Evolutionary conservation across 2,329 filamentous ascomycete species (phyloP), one percentile per base, ranked within the genome.

Genomic region (Moelleriella libera): DNA sequence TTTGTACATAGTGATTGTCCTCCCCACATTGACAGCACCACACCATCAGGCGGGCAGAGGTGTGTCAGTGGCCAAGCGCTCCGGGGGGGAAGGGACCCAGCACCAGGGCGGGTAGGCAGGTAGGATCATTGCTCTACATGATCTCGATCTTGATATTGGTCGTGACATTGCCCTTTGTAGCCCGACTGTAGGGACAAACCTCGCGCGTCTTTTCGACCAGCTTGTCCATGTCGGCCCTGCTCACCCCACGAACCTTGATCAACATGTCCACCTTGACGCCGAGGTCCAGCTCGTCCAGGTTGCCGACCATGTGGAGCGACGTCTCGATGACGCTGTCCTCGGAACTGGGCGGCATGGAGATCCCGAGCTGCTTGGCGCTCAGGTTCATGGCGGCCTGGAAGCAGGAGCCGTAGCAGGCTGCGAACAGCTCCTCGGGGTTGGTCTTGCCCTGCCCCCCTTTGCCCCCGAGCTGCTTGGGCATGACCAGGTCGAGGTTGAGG

Each of bases 381-480:
- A 67, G 64, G 50, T 66, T 68, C 69, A 71, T 70, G 6, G 68
- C 67, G 31, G 60, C 63, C 52, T 71, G 68, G 54, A 69, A 70
- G 52, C 68, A 71, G 7, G 68, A 67, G 30, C 68, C 69, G 50
- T 70, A 71, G 28, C 68, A 68, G 1, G 68, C 68, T 1, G 68
- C 67, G 50, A 71, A 71, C 2, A 72, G 63, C 51, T 71, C 68
- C 55, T 71, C 68, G 1, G 66, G 66, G 50, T 68, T 72, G 6
- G 68, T 69, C 55, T 69, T 70, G 48, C 65, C 60, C 34, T 47
- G 49, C 46, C 59, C 65, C 11, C 66, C 66, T 0, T 55, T 43
- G 7, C 67, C 67, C 41, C 66, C 66, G 10, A 70, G 61, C 1
- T 60, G 61, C 52, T 68, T 69, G 48, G 67, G 61, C 67, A 68